phyloP scores from a whole-genome alignment of 2,329 filamentous ascomycete genomes.

The Botrytis deweyae region DNA sequence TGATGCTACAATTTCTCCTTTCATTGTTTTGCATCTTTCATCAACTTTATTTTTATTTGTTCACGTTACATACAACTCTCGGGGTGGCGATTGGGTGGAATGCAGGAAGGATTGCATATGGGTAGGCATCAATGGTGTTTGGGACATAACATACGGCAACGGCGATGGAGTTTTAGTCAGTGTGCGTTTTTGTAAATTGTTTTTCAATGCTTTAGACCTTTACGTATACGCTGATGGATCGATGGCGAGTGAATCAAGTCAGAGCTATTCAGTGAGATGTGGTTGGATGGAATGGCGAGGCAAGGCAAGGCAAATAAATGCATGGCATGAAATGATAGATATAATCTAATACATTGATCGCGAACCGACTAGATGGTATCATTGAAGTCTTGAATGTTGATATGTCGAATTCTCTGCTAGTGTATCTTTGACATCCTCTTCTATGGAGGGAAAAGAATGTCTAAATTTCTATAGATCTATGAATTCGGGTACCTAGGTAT shows the following conservation, averaged over 20 bases:
- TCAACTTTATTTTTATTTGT: neutral
- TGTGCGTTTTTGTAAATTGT: neutral
- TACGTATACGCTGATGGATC: slow-evolving; percentile 12
- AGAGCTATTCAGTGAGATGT: neutral
- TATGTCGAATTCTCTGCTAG: neutral
- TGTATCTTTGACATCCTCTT: neutral
- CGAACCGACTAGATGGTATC: neutral
- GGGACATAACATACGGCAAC: slow-evolving; percentile 5
- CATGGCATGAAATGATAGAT: slow-evolving; percentile 6
- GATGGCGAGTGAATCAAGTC: neutral
- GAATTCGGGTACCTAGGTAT: neutral
- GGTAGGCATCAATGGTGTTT: slow-evolving; percentile 19
- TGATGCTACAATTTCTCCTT: slow-evolving; percentile 2
- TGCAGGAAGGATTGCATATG: slow-evolving; percentile 20
- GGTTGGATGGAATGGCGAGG: neutral
- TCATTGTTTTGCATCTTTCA: slow-evolving; percentile 20
- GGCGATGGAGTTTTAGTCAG: slow-evolving; percentile 7
- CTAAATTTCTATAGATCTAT: neutral
- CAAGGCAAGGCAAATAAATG: neutral
- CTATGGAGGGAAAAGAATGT: neutral
- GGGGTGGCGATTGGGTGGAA: slow-evolving; percentile 22
- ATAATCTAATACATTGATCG: neutral
- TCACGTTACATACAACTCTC: slow-evolving; percentile 18
- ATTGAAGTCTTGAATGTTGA: neutral
- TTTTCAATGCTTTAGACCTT: slow-evolving; percentile 1